phyloP scores from a whole-genome alignment of 192 early-diverging fungal species.

The Coemansia sp. region DNA sequence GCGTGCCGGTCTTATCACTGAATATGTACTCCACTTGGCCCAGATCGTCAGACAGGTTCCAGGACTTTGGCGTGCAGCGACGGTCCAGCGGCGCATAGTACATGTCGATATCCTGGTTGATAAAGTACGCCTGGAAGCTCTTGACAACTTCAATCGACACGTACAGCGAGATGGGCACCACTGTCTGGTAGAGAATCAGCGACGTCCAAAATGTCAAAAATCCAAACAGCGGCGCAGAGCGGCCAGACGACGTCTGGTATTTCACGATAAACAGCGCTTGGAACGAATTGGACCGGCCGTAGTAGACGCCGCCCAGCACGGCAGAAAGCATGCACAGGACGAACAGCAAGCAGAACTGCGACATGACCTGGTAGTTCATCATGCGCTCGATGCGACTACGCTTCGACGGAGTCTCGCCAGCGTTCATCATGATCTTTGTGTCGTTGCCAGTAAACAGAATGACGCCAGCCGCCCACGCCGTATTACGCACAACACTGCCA shows the following conservation, averaged over 20 bases:
- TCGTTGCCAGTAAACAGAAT: slow-evolving; percentile 91
- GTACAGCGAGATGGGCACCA: slow-evolving; percentile 95
- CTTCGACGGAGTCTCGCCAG: slow-evolving; percentile 91
- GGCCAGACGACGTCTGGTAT: slow-evolving; percentile 32
- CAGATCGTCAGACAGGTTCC: slow-evolving; percentile 92
- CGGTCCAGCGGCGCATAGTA: slow-evolving; percentile 78
- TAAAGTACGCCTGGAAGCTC: slow-evolving; percentile 90
- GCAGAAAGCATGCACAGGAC: slow-evolving; percentile 72
- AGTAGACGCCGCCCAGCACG: slow-evolving; percentile 68
- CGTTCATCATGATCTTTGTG: slow-evolving; percentile 97
- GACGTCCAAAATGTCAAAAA: slow-evolving; percentile 82
- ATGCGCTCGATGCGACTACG: slow-evolving; percentile 88
- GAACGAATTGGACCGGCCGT: slow-evolving; percentile 57
- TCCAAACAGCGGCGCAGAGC: slow-evolving; percentile 58
- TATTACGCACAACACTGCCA: slow-evolving; percentile 93
- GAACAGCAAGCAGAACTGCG: slow-evolving; percentile 82
- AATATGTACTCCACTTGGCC: slow-evolving; percentile 97
- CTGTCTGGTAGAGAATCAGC: slow-evolving; percentile 92
- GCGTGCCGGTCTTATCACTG: slow-evolving; percentile 96
- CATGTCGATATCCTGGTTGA: slow-evolving; percentile 89
- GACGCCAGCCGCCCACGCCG: slow-evolving; percentile 84
- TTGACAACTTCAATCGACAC: slow-evolving; percentile 94
- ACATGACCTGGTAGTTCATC: slow-evolving; percentile 86
- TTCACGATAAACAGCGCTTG: slow-evolving; percentile 53
- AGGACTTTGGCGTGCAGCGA: slow-evolving; percentile 83